Base-by-base conservation (phyloP, 1,284 basidiomycete genomes). In the Cutaneotrichosporon sp. region DNA sequence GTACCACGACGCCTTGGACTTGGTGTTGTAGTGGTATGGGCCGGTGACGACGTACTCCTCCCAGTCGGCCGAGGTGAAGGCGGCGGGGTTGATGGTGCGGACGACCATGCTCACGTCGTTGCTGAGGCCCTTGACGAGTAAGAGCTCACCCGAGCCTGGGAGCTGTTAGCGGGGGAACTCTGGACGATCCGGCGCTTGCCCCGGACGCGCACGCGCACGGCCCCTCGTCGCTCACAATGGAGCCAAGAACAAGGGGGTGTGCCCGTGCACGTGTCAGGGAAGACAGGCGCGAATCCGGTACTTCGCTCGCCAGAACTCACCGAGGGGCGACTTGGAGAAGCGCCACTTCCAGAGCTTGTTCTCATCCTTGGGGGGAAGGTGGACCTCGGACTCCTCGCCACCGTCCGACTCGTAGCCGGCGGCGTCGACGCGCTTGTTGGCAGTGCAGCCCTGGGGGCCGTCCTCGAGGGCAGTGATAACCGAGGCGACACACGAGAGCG, bases 1-100 rank as follows among this genome's bases (percentile, higher is more conserved):
- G 69, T 79, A 79, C 80, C 79, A 80, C 34, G 78, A 79, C 9
- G 80, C 79, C 69, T 79, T 80, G 58, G 72, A 75, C 62, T 77
- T 78, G 63, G 71, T 77, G 67, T 77, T 76, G 71, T 81, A 81
- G 50, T 69, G 66, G 67, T 80, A 80, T 36, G 71, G 65, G n/a
- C 79, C 78, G 18, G 71, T 72, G 18, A 77, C 77, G 45, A 74
- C 70, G 52, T 73, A 79, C 64, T 81, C 80, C 11, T 75, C 71
- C 79, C 79, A 81, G 65, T 81, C 80, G 25, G 63, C 64, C 3
- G 63, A 22, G 20, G 77, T 70, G 64, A 81, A 80, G 1, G 78
- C 76, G 11, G 72, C 65, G n/a, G 76, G 75, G 67, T 79, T 77
- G 70, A 79, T 79, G 20, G 78, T 79, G 51, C 80, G 69, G 31